phyloP scores from a whole-genome alignment of 306 rosid genomes.

The Fragaria vesca region DNA sequence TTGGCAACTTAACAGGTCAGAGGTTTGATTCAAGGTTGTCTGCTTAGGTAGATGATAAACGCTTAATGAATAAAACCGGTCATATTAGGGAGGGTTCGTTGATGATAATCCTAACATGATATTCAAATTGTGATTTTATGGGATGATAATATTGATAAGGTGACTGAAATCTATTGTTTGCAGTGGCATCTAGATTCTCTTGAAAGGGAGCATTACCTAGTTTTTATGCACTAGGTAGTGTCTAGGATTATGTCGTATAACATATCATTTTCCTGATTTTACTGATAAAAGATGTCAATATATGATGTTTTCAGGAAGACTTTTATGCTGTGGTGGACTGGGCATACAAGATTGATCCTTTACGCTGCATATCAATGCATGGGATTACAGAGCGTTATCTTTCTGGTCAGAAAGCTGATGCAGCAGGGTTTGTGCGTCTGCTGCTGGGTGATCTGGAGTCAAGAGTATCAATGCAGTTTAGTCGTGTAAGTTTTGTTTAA shows the following conservation, averaged over 20 bases:
- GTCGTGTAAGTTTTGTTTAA: constrained; percentile 59
- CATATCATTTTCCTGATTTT: constrained; percentile 21
- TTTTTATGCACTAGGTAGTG: constrained; percentile 2
- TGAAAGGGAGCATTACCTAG: not conserved
- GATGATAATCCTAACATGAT: not conserved
- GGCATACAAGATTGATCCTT: constrained; percentile 95
- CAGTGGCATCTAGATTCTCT: not conserved
- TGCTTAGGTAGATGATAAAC: not conserved
- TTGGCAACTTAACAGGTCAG: not conserved
- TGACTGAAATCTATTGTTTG: not conserved
- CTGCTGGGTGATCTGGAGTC: constrained; percentile 87
- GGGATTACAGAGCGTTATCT: constrained; percentile 95
- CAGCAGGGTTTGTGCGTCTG: constrained; percentile 90
- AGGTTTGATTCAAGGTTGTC: not conserved
- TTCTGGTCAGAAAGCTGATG: constrained; percentile 87
- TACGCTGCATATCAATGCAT: constrained; percentile 97
- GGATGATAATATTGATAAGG: not conserved
- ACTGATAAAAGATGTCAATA: constrained; percentile 8
- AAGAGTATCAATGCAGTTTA: constrained; percentile 72
- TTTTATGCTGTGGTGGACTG: constrained; percentile 87
- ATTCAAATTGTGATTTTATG: not conserved
- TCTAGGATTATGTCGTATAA: not conserved
- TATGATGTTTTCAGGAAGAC: constrained; percentile 74
- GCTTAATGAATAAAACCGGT: not conserved
- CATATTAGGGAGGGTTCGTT: not conserved